A percentile compares a stretch with the other conserved stretches of the same genome.
phyloP scores from a whole-genome alignment of 2,329 filamentous ascomycete genomes.

The Pseudogymnoascus destructans region DNA sequence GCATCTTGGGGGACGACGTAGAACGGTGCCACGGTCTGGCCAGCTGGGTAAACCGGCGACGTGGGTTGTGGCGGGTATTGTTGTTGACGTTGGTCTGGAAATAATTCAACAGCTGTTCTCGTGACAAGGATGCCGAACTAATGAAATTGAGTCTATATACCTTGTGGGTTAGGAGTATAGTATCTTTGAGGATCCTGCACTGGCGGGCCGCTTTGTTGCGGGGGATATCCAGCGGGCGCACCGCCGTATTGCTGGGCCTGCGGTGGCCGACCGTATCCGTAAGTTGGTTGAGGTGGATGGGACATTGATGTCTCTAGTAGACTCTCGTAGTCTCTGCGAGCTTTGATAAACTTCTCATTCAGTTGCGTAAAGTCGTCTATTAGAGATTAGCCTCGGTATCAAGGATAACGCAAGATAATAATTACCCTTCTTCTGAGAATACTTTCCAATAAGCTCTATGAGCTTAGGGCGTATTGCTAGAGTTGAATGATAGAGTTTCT shows the following conservation, averaged over 20 bases:
- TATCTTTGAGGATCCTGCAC: conserved; percentile 54
- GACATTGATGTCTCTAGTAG: conserved; percentile 95
- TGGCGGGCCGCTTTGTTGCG: conserved; percentile 25
- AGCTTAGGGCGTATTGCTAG: conserved; percentile 89
- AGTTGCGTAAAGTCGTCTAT: conserved; percentile 94
- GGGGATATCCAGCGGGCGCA: conserved; percentile 24
- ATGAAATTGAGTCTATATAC: conserved; percentile 15
- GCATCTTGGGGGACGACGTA: conserved; percentile 44
- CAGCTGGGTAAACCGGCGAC: conserved; percentile 39
- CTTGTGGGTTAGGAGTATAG: conserved; percentile 47
- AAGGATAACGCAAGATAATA: not conserved
- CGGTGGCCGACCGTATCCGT: conserved; percentile 38
- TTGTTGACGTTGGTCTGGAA: conserved; percentile 27
- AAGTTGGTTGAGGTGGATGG: conserved; percentile 72
- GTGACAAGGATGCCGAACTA: not conserved
- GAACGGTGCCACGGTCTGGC: conserved; percentile 45
- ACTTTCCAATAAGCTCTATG: conserved; percentile 96
- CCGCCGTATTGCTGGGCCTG: conserved; percentile 15
- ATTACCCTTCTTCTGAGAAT: conserved; percentile 94
- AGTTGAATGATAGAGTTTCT: conserved; percentile 82
- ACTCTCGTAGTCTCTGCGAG: conserved; percentile 87
- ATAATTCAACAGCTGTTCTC: conserved; percentile 11
- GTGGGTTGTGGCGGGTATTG: conserved; percentile 35
- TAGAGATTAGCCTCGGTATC: conserved; percentile 14
- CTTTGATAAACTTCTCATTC: conserved; percentile 99